These are phyloP conservation scores for Schizochytrium sp. DNA, from an alignment of 108 stramenopile genomes.

Conservation along the genomic window DNA sequence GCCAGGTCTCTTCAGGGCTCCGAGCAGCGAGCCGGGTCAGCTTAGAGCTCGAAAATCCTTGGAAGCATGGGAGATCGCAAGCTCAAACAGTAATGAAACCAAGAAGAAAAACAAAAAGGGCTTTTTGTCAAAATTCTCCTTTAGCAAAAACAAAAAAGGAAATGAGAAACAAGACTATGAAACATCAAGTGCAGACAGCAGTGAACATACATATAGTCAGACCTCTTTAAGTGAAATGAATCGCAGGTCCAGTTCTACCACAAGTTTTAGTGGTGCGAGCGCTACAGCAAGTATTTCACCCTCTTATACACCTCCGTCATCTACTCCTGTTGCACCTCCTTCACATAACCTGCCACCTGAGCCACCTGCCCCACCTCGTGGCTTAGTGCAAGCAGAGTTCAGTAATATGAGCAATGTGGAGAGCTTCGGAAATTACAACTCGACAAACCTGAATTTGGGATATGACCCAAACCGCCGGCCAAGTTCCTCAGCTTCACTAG, in stretches of 20 bases:
- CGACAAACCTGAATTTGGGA: no score
- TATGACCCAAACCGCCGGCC: no score
- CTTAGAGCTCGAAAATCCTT: neutral
- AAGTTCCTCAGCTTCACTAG: no score
- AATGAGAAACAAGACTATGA: neutral
- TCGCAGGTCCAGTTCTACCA: neutral
- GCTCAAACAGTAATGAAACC: neutral
- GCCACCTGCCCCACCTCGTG: no score
- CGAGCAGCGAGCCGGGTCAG: neutral
- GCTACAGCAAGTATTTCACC: neutral
- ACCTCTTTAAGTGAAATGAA: neutral
- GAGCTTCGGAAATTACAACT: no score
- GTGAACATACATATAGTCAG: neutral
- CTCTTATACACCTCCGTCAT: neutral
- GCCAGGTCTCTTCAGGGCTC: neutral
- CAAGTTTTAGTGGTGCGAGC: neutral
- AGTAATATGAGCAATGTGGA: no score
- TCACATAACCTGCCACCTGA: neutral
- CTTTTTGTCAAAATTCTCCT: neutral
- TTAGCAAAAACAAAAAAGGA: neutral
- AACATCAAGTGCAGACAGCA: neutral
- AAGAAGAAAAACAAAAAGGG: neutral
- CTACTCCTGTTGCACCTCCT: neutral
- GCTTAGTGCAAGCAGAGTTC: no score
- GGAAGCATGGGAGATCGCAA: slow-evolving; percentile 3